phyloP scores from a whole-genome alignment of 805 yeast species.

The Helenozyma rhizophorensis region DNA sequence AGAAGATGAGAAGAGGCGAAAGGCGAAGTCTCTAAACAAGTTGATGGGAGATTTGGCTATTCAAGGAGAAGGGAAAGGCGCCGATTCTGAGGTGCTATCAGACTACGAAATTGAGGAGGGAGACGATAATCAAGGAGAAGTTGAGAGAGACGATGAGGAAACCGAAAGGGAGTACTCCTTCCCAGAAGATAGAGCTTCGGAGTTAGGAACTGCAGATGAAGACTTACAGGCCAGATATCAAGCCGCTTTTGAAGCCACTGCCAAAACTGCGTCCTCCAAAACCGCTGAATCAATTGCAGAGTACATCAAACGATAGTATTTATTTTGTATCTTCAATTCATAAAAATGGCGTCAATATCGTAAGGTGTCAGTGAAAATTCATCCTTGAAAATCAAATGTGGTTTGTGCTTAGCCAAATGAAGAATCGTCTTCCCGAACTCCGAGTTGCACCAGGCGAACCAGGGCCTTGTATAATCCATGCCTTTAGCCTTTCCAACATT shows the following conservation, averaged over 20 bases:
- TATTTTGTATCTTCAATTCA: too few relatives aligned
- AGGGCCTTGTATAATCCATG: conserved; percentile 63
- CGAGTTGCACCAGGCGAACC: conserved; percentile 95
- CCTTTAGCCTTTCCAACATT: conserved; percentile 53
- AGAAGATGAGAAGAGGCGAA: conserved; percentile 65
- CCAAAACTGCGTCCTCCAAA: conserved; percentile 56
- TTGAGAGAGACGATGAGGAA: conserved; percentile 41
- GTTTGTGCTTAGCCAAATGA: conserved; percentile 68
- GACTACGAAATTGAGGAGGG: conserved; percentile 51
- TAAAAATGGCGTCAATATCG: conserved; percentile 23
- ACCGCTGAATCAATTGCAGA: conserved; percentile 72
- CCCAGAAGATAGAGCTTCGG: conserved; percentile 62
- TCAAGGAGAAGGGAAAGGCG: conserved; percentile 24
- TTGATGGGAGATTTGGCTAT: conserved; percentile 87
- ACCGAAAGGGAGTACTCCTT: conserved; percentile 64
- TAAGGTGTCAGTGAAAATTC: conserved; percentile 27
- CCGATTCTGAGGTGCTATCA: conserved; percentile 46
- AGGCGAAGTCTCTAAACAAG: conserved; percentile 63
- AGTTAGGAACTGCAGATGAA: conserved; percentile 45
- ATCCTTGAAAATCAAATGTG: conserved; percentile 60
- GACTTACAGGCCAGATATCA: conserved; percentile 67
- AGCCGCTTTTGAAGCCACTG: conserved; percentile 60
- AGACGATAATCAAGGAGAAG: conserved; percentile 43
- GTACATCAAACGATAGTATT: conserved; percentile 44
- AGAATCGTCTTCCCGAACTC: conserved; percentile 87